A percentile compares a stretch with the other conserved stretches of the same genome.
Conservation (phyloP, 2,329 filamentous ascomycete species). For the Xylaria arbuscula region DNA sequence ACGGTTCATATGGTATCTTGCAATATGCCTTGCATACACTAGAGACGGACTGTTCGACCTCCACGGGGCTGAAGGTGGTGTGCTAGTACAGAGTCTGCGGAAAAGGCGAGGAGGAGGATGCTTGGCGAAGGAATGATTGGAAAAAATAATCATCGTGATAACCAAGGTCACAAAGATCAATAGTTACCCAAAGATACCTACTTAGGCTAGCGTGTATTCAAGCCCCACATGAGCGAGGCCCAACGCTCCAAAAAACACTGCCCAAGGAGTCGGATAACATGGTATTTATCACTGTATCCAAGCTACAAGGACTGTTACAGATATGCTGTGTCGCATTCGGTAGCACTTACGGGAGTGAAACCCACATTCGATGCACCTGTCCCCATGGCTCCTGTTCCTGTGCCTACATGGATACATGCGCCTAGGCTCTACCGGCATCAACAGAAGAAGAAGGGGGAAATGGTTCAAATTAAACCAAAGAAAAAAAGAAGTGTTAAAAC, state of each 20-base stretch:
- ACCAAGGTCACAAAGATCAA: no score
- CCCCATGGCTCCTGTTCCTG: constrained; percentile 20
- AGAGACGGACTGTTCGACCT: constrained; percentile 21
- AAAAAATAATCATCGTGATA: neutral
- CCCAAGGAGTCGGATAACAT: constrained; percentile 19
- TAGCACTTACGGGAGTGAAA: constrained; percentile 19
- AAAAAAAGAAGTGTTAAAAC: neutral
- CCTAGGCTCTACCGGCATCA: constrained; percentile 1
- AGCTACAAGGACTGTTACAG: constrained; percentile 3
- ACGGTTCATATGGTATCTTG: constrained; percentile 10
- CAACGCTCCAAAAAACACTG: constrained; percentile 20
- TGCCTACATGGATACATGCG: constrained; percentile 11
- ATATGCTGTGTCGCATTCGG: constrained; percentile 4
- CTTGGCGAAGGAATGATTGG: neutral
- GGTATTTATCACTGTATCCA: constrained; percentile 28
- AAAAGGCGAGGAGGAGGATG: neutral
- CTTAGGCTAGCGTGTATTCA: neutral
- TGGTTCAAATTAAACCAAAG: neutral
- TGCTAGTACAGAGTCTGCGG: neutral
- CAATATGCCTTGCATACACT: constrained; percentile 14
- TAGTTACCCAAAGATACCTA: neutral
- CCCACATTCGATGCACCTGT: constrained; percentile 3
- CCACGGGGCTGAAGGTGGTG: neutral
- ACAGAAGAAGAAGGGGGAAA: neutral
- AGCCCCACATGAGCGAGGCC: constrained; percentile 30